A percentile compares a stretch with the other conserved stretches of the same genome.
phyloP scores from a whole-genome alignment of 306 rosid species.

The Glycyrrhiza uralensis region DNA sequence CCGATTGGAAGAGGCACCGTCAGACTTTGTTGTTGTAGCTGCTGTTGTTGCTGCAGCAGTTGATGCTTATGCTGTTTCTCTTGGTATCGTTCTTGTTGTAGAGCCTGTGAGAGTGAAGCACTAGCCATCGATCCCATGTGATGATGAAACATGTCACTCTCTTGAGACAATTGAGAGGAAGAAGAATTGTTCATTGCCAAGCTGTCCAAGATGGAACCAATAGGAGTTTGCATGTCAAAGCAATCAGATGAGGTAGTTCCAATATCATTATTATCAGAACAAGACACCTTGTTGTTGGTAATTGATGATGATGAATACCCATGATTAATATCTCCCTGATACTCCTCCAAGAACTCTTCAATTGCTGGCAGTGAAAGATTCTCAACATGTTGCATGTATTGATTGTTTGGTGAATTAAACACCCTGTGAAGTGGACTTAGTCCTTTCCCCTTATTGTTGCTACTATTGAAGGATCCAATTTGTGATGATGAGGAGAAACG shows the following conservation, averaged over 20 bases:
- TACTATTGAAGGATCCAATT: conserved; percentile 53
- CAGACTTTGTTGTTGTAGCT: conserved; percentile 31
- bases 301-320: conserved; percentile 22
- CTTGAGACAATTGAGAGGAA: conserved; percentile 52
- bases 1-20: conserved; percentile 54
- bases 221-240: conserved; percentile 36
- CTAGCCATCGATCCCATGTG: conserved; percentile 41
- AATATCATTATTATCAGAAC: conserved; percentile 23
- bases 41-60: conserved; percentile 7
- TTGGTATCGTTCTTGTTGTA: conserved; percentile 58
- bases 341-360: conserved; percentile 74
- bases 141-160: conserved; percentile 38
- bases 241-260: conserved; percentile 39
- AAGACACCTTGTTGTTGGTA: conserved; percentile 18
- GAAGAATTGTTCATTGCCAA: conserved; percentile 43
- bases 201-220: conserved; percentile 41
- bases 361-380: conserved; percentile 52
- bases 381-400: conserved; percentile 57
- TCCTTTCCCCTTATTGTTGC: conserved; percentile 68
- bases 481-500: conserved; percentile 47
- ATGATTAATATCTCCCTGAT: conserved; percentile 34
- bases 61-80: conserved; percentile 42
- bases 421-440: conserved; percentile 83
- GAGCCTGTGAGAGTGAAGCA: conserved; percentile 55
- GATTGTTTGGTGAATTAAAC: conserved; percentile 67